Base-by-base conservation (phyloP, 1,284 basidiomycete genomes). In the Somion occarium region DNA sequence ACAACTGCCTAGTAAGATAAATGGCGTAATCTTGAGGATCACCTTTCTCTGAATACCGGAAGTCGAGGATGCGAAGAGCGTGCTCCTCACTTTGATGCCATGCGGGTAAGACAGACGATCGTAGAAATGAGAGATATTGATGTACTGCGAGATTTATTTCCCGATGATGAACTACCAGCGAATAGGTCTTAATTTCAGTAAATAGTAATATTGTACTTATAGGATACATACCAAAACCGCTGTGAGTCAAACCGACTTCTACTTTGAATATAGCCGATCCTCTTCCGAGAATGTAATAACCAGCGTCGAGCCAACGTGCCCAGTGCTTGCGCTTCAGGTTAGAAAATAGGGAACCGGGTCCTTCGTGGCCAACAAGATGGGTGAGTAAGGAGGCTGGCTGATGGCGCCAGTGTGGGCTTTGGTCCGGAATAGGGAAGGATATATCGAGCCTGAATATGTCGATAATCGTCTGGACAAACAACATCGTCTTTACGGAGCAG, bases 361-460 rank as follows among this genome's bases (percentile, higher is more conserved):
- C 97, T 72, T 99, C 97, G 67, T 99, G 96, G 0, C 97, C 97
- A 44, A 98, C 71, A 63, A 97, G 87, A 68, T 98, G 93, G 2
- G 85, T 79, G n/a, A 99, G 65, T 66, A 94, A 90, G 56, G 82
- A 73, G 2, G 78, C 83, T 1, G 97, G 96, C 73, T 94, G 94
- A 63, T 86, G 75, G 34, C 81, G 77, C 82, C 90, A 97, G 44
- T 84, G 72, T 1, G 87, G 83, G 3, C 82, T 74, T 64, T 97
- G 87, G 66, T 93, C 93, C 22, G 87, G 87, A 54, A 96, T 73
- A 15, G 92, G 92, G 71, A 98, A 97, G 2, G 85, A 85, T 42
- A 99, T 78, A 63, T 98, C 94, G 53, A 99, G 64, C 0, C 82
- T 83, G 60, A 94, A 89, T 63, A 94, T 84, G 49, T 91, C 85